Evolutionary conservation across 257 asterid genomes (phyloP), one percentile per base, ranked within the genome.

Genomic region (Primulina eburnea): DNA sequence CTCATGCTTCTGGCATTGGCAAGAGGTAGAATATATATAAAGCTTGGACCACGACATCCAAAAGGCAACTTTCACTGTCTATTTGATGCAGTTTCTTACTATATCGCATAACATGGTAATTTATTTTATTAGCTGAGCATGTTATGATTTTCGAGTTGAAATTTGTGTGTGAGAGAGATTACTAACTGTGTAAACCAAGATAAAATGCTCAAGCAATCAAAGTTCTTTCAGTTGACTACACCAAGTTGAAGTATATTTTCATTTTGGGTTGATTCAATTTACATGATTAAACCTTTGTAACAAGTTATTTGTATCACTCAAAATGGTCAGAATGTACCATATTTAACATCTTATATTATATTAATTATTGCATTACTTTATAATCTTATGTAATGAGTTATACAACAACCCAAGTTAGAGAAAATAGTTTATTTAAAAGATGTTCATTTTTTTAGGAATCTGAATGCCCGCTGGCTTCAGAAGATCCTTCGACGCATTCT

Each of bases 401-500:
- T 47, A 47, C 16, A 0, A 40, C 7, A 47, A 14, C 14, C 55
- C 53, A 43, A 43, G 6, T 35, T 38, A 38, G 47, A 38, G 9
- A 38, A 9, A 38, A 9, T 38, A 38, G 14, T 38, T 38, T 1
- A n/a, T 29, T 30, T 71, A 82, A 21, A 79, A 29, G 47, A 84
- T 35, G 53, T 84, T 82, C 92, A 85, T 89, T 77, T 90, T 84
- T 72, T 60, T 80, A 0, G 96, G 92, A 59, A 87, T 70, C 55
- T 62, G 69, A 76, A 89, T 87, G 67, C 81, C 85, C 5, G 95
- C 88, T 73, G 90, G 81, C 67, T 72, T 75, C 72, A 87, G 68
- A 74, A 87, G 84, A 53, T 84, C 84, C 83, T 64, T 52, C 56
- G 95, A 80, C 71, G 89, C 86, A 62, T 71, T 79, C 75, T 67